Evolutionary conservation across 257 asterid species (phyloP).

Genomic region (Fraxinus quadrangulata): DNA sequence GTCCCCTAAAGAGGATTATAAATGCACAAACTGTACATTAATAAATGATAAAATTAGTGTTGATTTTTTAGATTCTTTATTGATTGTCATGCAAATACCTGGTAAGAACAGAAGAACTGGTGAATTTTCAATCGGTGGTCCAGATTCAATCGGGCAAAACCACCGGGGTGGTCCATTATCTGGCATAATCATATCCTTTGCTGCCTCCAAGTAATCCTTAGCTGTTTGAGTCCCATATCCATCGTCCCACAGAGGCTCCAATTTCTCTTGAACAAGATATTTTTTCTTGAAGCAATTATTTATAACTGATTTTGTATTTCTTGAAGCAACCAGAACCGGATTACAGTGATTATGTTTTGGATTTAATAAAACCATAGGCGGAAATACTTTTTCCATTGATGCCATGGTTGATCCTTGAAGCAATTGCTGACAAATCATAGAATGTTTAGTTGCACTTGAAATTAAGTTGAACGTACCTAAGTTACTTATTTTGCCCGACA

Average conservation of each 20-base stretch:
- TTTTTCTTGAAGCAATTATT: not conserved
- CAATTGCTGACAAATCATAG: too few relatives aligned
- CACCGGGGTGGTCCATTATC: conserved; percentile 64
- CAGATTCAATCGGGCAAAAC: conserved; percentile 59
- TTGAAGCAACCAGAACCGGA: conserved; percentile 22
- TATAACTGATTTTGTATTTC: not conserved
- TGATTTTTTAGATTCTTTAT: not conserved
- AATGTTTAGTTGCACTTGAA: too few relatives aligned
- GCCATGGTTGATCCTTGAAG: conserved; percentile 23
- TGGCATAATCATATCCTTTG: conserved; percentile 37
- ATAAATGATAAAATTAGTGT: not conserved
- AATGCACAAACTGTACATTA: too few relatives aligned
- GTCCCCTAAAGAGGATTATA: too few relatives aligned
- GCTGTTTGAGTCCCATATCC: conserved; percentile 57
- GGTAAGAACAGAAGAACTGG: conserved; percentile 65
- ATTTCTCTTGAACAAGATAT: not conserved
- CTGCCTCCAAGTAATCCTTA: conserved; percentile 47
- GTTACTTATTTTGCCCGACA: too few relatives aligned
- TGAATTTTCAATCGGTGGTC: conserved; percentile 49
- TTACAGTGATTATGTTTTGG: conserved; percentile 5
- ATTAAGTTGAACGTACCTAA: too few relatives aligned
- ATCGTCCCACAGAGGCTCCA: conserved; percentile 61
- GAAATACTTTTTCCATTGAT: not conserved
- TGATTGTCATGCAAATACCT: conserved; percentile 33
- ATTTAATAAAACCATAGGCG: conserved; percentile 24